A percentile compares a stretch with the other conserved stretches of the same genome.
Evolutionary conservation across 2,329 filamentous ascomycete species (phyloP).

Genomic region (Xylaria sp.): DNA sequence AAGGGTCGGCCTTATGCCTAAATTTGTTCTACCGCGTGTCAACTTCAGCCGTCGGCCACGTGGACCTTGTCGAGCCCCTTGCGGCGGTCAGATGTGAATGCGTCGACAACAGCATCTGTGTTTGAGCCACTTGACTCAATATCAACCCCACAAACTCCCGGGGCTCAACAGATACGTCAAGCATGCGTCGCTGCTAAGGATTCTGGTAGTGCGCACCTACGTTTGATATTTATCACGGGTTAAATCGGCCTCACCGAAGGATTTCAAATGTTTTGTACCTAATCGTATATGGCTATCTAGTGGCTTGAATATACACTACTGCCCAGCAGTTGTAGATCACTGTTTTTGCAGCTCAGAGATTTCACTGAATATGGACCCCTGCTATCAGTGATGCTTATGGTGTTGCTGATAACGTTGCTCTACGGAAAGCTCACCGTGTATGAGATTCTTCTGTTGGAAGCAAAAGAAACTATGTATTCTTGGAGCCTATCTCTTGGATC

Average conservation of each 20-base stretch:
- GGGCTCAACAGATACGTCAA: slow-evolving; percentile 49
- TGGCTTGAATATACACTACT: background rate
- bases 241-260: background rate
- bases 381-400: background rate
- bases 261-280: slow-evolving; percentile 8
- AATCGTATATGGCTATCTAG: background rate
- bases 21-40: slow-evolving; percentile 33
- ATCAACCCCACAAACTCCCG: slow-evolving; percentile 46
- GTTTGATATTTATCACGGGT: background rate
- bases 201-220: slow-evolving; percentile 33
- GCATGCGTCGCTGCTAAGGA: slow-evolving; percentile 48
- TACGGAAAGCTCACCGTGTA: background rate
- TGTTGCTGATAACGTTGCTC: background rate
- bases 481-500: background rate
- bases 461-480: background rate
- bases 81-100: slow-evolving; percentile 35
- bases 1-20: slow-evolving; percentile 30
- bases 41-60: background rate
- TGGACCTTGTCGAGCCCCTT: background rate
- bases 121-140: slow-evolving; percentile 38
- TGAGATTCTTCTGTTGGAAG: background rate
- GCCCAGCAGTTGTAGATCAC: background rate
- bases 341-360: background rate
- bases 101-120: slow-evolving; percentile 37
- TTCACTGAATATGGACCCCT: background rate